These are phyloP conservation scores for Solanum chilense DNA, from an alignment of 257 asterid genomes.

Conservation along the genomic window DNA sequence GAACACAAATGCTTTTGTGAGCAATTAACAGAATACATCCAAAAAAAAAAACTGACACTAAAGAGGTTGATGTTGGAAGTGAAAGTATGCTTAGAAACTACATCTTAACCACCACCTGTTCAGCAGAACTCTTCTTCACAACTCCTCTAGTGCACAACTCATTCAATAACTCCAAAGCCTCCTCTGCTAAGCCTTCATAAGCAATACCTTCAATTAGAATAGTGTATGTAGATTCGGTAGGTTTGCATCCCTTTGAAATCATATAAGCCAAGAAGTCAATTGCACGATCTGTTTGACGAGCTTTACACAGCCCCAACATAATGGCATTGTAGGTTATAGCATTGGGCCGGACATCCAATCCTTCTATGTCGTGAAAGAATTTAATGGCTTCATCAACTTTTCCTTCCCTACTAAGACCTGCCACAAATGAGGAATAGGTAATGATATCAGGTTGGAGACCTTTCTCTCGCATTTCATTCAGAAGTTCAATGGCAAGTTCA, in stretches of 20 bases:
- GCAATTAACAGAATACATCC: background rate
- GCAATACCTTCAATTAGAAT: conserved; percentile 72
- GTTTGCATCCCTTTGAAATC: conserved; percentile 77
- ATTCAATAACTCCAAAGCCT: conserved; percentile 57
- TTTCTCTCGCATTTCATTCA: conserved; percentile 59
- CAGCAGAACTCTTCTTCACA: conserved; percentile 53
- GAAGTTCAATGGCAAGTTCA: conserved; percentile 39
- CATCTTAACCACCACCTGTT: conserved; percentile 15
- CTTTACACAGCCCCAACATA: conserved; percentile 82
- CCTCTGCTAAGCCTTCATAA: conserved; percentile 52
- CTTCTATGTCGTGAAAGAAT: conserved; percentile 56
- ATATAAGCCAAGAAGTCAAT: conserved; percentile 59
- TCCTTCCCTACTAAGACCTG: conserved; percentile 77
- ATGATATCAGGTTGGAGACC: conserved; percentile 63
- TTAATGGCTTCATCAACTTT: conserved; percentile 58
- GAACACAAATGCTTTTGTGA: background rate
- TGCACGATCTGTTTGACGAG: conserved; percentile 64
- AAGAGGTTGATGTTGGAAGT: background rate
- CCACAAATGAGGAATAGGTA: conserved; percentile 59
- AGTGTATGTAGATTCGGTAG: conserved; percentile 71
- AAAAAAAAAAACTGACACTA: background rate
- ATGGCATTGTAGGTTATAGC: conserved; percentile 59
- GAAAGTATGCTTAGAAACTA: background rate
- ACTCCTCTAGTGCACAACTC: conserved; percentile 64
- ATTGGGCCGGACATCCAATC: conserved; percentile 45